Conservation (phyloP, 352 stramenopile species). For the Phytophthora colocasiae region DNA sequence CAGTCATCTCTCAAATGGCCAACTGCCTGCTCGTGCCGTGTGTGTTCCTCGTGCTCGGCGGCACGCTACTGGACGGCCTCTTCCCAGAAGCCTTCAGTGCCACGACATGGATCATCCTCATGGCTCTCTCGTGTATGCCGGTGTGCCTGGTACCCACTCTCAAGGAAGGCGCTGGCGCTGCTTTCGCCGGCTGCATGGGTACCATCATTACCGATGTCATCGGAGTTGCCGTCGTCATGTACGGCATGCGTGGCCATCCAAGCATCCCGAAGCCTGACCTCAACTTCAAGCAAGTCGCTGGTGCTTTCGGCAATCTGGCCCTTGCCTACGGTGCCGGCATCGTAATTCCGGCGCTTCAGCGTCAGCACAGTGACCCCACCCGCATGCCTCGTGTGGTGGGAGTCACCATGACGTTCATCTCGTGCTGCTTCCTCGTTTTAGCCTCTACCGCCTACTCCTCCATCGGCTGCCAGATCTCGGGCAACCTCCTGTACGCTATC, state of each 20-base stretch:
- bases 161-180: conserved; percentile 50
- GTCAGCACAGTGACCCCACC: conserved; percentile 54
- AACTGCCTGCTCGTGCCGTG: conserved; percentile 51
- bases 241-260: conserved; percentile 51
- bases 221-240: conserved; percentile 42
- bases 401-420: conserved; percentile 50
- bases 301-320: conserved; percentile 58
- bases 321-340: conserved; percentile 60
- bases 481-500: conserved; percentile 62
- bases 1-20: conserved; percentile 44
- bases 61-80: conserved; percentile 45
- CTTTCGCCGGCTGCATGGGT: conserved; percentile 49
- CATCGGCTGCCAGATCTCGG: conserved; percentile 61
- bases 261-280: conserved; percentile 40
- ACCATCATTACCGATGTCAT: conserved; percentile 56
- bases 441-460: conserved; percentile 47
- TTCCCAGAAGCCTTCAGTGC: conserved; percentile 48
- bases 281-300: conserved; percentile 50
- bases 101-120: conserved; percentile 56
- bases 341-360: conserved; percentile 52
- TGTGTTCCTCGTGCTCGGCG: conserved; percentile 61
- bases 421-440: conserved; percentile 53
- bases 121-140: conserved; percentile 43
- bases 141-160: conserved; percentile 56
- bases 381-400: conserved; percentile 60